These are phyloP conservation scores for Candida pseudoviswanathii DNA, from an alignment of 1,139 yeast genomes.

Conservation along the genomic window DNA sequence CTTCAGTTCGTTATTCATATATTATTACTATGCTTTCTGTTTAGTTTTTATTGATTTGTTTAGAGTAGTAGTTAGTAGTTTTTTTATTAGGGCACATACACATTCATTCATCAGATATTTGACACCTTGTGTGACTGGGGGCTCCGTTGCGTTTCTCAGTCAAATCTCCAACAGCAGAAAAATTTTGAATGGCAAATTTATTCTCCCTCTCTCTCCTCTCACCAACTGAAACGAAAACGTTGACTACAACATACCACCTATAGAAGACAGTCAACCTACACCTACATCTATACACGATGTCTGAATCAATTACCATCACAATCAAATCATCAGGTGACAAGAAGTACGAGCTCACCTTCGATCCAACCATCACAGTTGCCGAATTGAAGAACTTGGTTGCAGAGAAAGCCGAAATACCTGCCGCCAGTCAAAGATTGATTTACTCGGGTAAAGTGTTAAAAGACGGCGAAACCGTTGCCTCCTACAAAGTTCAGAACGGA, in stretches of 20 bases:
- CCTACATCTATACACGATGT: slow-evolving; percentile 16
- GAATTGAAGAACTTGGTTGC: slow-evolving; percentile 72
- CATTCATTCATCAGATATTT: no score
- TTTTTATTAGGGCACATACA: neutral
- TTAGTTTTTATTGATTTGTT: neutral
- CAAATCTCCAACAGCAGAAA: neutral
- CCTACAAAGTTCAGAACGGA: slow-evolving; percentile 81
- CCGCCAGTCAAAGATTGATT: slow-evolving; percentile 80
- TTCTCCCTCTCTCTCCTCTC: neutral
- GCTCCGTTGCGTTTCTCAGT: neutral
- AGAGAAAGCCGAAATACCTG: slow-evolving; percentile 62
- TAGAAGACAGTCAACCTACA: neutral
- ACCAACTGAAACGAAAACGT: neutral
- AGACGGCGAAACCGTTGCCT: slow-evolving; percentile 71
- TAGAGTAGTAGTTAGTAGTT: neutral
- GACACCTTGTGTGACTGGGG: neutral
- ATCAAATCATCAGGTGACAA: slow-evolving; percentile 73
- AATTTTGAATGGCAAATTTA: neutral
- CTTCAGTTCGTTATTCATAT: neutral
- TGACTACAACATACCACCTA: neutral
- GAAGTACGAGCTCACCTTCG: slow-evolving; percentile 67
- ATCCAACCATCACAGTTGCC: slow-evolving; percentile 56
- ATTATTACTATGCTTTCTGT: neutral
- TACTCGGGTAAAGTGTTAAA: slow-evolving; percentile 93
- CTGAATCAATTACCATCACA: slow-evolving; percentile 29